Evolutionary conservation across 1,139 yeast genomes (phyloP), one percentile per base, ranked within the genome.

Genomic region (Lodderomyces metapsilosis): DNA sequence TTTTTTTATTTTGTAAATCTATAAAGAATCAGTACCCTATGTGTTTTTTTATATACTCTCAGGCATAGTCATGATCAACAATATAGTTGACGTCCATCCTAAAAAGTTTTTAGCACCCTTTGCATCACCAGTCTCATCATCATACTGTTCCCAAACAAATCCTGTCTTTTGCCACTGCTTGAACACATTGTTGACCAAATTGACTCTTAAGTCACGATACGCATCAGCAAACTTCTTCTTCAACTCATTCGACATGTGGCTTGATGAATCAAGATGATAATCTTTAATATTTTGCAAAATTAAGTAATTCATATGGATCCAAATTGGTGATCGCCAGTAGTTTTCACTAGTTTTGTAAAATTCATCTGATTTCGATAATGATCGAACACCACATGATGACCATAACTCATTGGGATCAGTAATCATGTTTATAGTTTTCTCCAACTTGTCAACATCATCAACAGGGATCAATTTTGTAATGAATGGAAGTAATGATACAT

Each of bases 321-420:
- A 94, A 34, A 92, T 74, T 15, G 96, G 91, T 0, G 97, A 94
- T 46, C 96, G 76, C 99, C 99, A 92, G 66, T 92, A 92, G 61
- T 92, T 84, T 54, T 94, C 98, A 8, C 76, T 92, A 1, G 83
- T 78, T 45, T 85, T 86, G 61, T 84, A 92, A 46, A 59, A 66
- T 23, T 68, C 68, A 54, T 87, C 92, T 7, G 74, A 57, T 53
- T 80, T 82, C 1, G 97, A 87, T 31, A 92, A 68, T 1, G 96
- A 86, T 50, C 96, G 73, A 36, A 94, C 69, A 11, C 98, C 99
- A 53, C 61, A 88, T 1, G 76, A 76, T 2, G 91, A 68, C 88
- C 95, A 91, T 42, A 94, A 63, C 53, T 83, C 81, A 10, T 80
- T 78, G 1, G 91, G 87, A 53, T 89, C 84, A 2, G 78, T 58